These are phyloP conservation scores for Recurvomyces mirabilis DNA, from an alignment of 495 filamentous ascomycete species.

Conservation along the genomic window DNA sequence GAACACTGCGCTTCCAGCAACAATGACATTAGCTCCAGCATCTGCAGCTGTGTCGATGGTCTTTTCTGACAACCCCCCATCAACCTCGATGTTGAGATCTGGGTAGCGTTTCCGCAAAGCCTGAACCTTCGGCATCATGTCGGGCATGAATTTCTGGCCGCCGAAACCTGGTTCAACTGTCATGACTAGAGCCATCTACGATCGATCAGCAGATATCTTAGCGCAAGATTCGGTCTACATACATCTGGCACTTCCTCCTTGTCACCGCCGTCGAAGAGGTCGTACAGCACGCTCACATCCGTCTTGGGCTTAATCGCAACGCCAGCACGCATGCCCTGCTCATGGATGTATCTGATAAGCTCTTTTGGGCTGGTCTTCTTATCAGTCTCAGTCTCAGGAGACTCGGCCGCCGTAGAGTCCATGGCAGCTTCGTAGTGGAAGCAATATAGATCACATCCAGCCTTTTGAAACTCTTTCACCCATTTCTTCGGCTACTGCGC, in stretches of 20 bases:
- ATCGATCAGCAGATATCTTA: background rate
- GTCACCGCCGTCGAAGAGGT: constrained; percentile 62
- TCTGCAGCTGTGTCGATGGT: constrained; percentile 93
- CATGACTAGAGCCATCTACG: constrained; percentile 98
- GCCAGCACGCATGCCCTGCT: constrained; percentile 76
- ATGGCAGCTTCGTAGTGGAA: constrained; percentile 99
- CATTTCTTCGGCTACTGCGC: constrained; percentile 77
- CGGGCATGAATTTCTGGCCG: constrained; percentile 96
- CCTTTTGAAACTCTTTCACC: constrained; percentile 86
- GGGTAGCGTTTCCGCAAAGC: constrained; percentile 77
- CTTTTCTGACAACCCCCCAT: constrained; percentile 75
- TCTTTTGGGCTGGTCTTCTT: constrained; percentile 65
- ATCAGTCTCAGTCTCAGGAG: constrained; percentile 54
- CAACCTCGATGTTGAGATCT: constrained; percentile 89
- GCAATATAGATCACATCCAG: constrained; percentile 95
- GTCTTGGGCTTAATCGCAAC: constrained; percentile 94
- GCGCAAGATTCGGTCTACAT: constrained; percentile 29
- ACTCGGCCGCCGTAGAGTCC: constrained; percentile 67
- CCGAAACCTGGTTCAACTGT: constrained; percentile 97
- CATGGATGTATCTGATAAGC: constrained; percentile 82
- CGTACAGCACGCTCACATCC: constrained; percentile 77
- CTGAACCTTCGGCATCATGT: constrained; percentile 83
- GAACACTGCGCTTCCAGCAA: constrained; percentile 94
- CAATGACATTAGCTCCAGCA: constrained; percentile 94
- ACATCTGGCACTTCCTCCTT: constrained; percentile 81